Base-by-base conservation (phyloP, 176 grass and related monocot genomes). In the Musa acuminata region DNA sequence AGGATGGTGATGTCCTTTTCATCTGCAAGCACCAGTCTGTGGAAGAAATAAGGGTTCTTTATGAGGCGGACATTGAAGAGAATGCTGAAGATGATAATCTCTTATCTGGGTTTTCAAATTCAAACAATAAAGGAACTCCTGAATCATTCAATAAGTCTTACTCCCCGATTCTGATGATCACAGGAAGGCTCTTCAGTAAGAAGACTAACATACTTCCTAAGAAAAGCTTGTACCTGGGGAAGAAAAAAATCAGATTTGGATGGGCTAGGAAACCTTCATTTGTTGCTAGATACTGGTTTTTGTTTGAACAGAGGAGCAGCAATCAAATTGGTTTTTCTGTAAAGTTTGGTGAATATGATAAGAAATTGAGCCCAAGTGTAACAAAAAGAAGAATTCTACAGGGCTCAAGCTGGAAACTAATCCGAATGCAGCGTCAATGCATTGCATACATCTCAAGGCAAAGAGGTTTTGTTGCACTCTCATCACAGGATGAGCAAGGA, bases 101-200 rank as follows among this genome's bases (percentile, higher is more conserved):
- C 23, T 73, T 87, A 13, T 83, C 78, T 71, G 87, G 53, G 77
- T 80, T 73, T 60, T 80, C 69, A 21, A 83, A 82, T 71, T 21
- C 53, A 19, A 57, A 19, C 63, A 22, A 13, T 0, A 20, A 29
- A 13, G 64, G 27, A 9, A 51, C 50, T 54, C 10, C 12, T 54
- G 60, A 76, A 13, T 69, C 73, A 10, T 19, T 73, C 49, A 75
- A 82, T 8, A 8, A 43, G 65, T 76, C 78, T 43, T 69, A 73
- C 62, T 96, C 84, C 72, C 93, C 89, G n/a, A 64, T 88, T 72
- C 35, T 96, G 20, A 55, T 90, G 49, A 77, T 96, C 55, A 88
- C 87, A 52, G 93, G 93, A 16, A 63, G 51, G 60, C 3, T 55
- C n/a, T 84, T 60, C 58, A 65, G 48, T 49, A 49, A 73, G 66